These are phyloP conservation scores for Lactifluus volemus DNA, from an alignment of 768 basidiomycete species.

Conservation along the genomic window DNA sequence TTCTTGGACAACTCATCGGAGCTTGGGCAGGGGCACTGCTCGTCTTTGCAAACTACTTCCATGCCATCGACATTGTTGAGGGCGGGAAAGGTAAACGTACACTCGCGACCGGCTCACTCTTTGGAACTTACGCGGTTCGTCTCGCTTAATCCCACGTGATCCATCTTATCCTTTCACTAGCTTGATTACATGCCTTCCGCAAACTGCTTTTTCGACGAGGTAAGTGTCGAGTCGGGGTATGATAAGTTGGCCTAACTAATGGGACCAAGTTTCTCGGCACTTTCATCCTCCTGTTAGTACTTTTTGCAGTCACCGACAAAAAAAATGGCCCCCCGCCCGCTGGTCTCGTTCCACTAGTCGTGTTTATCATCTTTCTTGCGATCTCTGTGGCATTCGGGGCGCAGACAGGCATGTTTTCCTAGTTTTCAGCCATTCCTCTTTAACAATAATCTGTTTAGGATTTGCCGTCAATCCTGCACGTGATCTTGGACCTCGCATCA, in stretches of 20 bases:
- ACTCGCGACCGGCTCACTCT: conserved; percentile 47
- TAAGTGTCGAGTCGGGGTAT: conserved; percentile 7
- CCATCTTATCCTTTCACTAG: conserved; percentile 18
- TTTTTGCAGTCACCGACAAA: conserved; percentile 47
- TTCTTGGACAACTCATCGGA: conserved; percentile 55
- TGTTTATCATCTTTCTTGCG: conserved; percentile 53
- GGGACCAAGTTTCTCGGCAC: conserved; percentile 43
- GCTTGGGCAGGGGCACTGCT: conserved; percentile 48
- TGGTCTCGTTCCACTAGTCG: conserved; percentile 44
- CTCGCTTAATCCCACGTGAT: neutral
- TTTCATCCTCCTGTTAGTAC: conserved; percentile 43
- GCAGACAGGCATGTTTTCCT: conserved; percentile 36
- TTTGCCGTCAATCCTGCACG: conserved; percentile 65
- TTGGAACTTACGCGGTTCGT: conserved; percentile 53
- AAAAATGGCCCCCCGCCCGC: conserved; percentile 39
- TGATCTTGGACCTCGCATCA: conserved; percentile 58
- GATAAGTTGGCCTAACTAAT: neutral
- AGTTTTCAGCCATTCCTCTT: no score
- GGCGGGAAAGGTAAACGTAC: conserved; percentile 49
- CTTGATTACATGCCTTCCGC: conserved; percentile 36
- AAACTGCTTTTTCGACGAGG: conserved; percentile 40
- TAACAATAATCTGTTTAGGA: conserved; percentile 25
- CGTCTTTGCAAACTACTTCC: conserved; percentile 56
- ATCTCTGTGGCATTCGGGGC: conserved; percentile 51
- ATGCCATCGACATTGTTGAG: conserved; percentile 58